A percentile compares a stretch with the other conserved stretches of the same genome.
These are phyloP conservation scores for Serendipita sp. DNA, from an alignment of 768 basidiomycete species.

Conservation along the genomic window DNA sequence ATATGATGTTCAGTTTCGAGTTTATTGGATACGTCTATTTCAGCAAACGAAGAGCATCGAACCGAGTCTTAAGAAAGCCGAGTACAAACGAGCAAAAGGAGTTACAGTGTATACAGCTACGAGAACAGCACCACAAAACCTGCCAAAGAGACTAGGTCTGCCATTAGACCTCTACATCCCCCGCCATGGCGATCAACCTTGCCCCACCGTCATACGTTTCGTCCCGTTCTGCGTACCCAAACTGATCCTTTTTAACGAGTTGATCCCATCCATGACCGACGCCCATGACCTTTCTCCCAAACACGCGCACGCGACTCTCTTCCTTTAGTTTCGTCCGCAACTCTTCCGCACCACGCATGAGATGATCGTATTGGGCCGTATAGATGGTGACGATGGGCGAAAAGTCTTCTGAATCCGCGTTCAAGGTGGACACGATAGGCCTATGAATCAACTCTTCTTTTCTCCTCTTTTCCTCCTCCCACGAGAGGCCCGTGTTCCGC, in stretches of 20 bases:
- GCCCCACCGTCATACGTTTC: not conserved
- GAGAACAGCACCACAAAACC: no score
- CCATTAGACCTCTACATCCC: no score
- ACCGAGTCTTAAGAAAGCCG: no score
- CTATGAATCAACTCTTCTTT: not conserved
- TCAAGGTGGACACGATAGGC: not conserved
- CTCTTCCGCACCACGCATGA: not conserved
- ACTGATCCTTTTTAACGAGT: not conserved
- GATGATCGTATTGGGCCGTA: not conserved
- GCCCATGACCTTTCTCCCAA: not conserved
- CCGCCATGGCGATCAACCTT: not conserved
- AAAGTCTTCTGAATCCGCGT: not conserved
- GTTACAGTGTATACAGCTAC: no score
- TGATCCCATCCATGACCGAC: slow-evolving; percentile 4
- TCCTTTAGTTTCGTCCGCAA: not conserved
- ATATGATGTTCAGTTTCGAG: no score
- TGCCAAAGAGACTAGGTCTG: no score
- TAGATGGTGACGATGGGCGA: not conserved
- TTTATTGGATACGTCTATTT: no score
- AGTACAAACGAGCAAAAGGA: no score
- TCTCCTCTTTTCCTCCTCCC: not conserved
- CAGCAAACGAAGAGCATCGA: no score
- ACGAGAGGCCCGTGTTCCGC: not conserved
- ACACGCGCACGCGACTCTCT: not conserved
- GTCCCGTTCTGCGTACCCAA: not conserved